phyloP scores from a whole-genome alignment of 805 yeast species.

The Pichia nakasei region DNA sequence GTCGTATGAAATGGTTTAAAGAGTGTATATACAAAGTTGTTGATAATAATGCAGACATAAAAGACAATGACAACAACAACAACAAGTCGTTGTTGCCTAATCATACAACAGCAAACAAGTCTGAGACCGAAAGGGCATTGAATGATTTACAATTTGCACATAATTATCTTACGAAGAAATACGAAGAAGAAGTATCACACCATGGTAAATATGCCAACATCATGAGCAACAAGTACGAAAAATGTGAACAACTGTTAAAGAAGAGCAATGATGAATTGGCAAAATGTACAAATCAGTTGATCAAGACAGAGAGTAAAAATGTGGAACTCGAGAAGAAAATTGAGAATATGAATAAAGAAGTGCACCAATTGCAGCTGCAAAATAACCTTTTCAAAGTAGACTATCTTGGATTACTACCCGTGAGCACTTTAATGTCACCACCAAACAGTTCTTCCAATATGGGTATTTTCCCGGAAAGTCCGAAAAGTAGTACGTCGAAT shows the following conservation, averaged over 20 bases:
- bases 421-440: slow-evolving; percentile 7
- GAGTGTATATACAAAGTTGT: slow-evolving; percentile 17
- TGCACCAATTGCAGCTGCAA: slow-evolving; percentile 35
- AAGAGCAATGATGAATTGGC: slow-evolving; percentile 30
- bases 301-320: slow-evolving; percentile 29
- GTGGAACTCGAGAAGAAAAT: slow-evolving; percentile 24
- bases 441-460: neutral
- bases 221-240: slow-evolving; percentile 40
- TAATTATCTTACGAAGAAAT: slow-evolving; percentile 57
- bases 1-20: slow-evolving; percentile 25
- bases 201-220: slow-evolving; percentile 45
- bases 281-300: slow-evolving; percentile 28
- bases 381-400: slow-evolving; percentile 37
- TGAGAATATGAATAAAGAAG: slow-evolving; percentile 32
- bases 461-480: neutral
- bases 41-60: neutral
- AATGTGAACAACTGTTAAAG: slow-evolving; percentile 44
- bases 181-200: slow-evolving; percentile 53
- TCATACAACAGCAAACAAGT: no score
- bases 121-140: slow-evolving; percentile 37
- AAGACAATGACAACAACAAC: neutral
- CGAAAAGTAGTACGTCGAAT: neutral
- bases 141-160: slow-evolving; percentile 66
- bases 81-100: neutral
- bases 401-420: slow-evolving; percentile 28